Conservation (phyloP, 768 basidiomycete genomes). For the Neoboletus brunneissimus region DNA sequence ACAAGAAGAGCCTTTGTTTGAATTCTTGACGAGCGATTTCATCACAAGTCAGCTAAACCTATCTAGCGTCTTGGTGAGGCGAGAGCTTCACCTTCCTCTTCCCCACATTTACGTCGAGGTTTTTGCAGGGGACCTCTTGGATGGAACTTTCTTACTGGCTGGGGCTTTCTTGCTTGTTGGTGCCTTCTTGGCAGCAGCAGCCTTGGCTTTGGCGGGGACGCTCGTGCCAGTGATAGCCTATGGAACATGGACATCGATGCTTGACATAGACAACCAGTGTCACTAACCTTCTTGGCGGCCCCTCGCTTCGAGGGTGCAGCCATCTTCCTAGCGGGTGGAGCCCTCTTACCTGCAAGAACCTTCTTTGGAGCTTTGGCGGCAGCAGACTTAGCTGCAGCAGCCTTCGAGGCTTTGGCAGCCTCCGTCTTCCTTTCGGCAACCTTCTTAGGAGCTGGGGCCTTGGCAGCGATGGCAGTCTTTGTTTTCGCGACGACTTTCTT, state of each 20-base stretch:
- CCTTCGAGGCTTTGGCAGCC: conserved; percentile 35
- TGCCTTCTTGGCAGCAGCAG: conserved; percentile 34
- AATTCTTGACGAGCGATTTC: neutral
- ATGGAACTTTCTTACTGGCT: conserved; percentile 22
- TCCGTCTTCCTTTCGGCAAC: conserved; percentile 32
- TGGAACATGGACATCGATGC: neutral
- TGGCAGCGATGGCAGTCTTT: conserved; percentile 29
- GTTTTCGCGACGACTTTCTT: conserved; percentile 37
- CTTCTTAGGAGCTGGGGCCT: conserved; percentile 42
- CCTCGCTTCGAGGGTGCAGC: conserved; percentile 45
- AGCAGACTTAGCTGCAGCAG: conserved; percentile 14
- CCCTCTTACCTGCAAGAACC: conserved; percentile 32
- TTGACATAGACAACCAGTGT: neutral
- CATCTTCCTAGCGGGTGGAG: conserved; percentile 39
- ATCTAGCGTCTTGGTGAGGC: neutral
- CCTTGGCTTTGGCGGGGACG: conserved; percentile 35
- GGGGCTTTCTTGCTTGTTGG: conserved; percentile 28
- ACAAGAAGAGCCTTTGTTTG: neutral
- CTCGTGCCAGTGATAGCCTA: conserved; percentile 54
- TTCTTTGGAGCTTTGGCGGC: conserved; percentile 32
- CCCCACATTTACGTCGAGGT: conserved; percentile 14
- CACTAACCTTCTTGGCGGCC: conserved; percentile 59
- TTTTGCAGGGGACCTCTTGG: conserved; percentile 19
- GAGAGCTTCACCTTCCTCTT: conserved; percentile 3
- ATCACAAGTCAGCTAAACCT: neutral